Conservation (phyloP, 345 rosid species). For the Reutealis trisperma region DNA sequence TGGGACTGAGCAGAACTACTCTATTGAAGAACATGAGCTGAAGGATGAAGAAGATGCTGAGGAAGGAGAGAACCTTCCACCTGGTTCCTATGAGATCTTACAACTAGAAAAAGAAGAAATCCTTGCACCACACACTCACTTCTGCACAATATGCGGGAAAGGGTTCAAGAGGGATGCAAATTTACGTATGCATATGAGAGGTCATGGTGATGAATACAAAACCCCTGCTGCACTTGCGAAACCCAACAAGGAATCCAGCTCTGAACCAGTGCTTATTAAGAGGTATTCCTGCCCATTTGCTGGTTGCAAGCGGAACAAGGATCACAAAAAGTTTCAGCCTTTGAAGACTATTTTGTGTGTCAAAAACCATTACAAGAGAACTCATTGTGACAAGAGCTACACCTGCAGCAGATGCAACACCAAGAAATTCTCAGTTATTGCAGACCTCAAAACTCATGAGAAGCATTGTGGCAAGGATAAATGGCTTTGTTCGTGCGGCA, state of each 20-base stretch:
- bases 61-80: constrained; percentile 90
- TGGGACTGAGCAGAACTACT: constrained; percentile 42
- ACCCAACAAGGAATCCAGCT: constrained; percentile 66
- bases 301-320: constrained; percentile 97
- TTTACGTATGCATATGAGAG: constrained; percentile 98
- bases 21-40: constrained; percentile 66
- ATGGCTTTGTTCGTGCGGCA: constrained; percentile 98
- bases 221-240: constrained; percentile 92
- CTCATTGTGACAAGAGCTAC: constrained; percentile 95
- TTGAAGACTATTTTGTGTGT: constrained; percentile 89
- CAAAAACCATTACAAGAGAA: constrained; percentile 94
- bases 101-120: constrained; percentile 97
- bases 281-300: constrained; percentile 94
- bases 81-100: constrained; percentile 88
- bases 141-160: constrained; percentile 95
- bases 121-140: constrained; percentile 96
- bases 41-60: constrained; percentile 94
- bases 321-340: constrained; percentile 94
- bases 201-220: constrained; percentile 97
- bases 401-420: constrained; percentile 88
- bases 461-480: constrained; percentile 96
- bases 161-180: constrained; percentile 98
- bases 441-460: constrained; percentile 97
- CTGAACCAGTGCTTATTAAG: constrained; percentile 69
- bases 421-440: constrained; percentile 91